These are phyloP conservation scores for Aurinia saxatilis DNA, from an alignment of 345 rosid genomes.

Conservation along the genomic window DNA sequence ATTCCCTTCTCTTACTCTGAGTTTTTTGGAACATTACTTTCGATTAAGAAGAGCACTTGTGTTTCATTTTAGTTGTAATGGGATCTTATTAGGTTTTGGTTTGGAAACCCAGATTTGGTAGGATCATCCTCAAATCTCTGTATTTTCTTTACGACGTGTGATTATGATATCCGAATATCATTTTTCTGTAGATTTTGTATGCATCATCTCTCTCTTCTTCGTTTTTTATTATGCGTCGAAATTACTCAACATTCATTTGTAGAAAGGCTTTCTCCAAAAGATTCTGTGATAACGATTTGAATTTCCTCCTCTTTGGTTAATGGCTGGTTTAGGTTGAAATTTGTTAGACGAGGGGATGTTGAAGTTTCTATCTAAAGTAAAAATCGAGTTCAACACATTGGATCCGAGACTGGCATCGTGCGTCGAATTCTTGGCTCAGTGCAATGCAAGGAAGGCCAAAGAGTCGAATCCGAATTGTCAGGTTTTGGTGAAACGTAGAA, in stretches of 20 bases:
- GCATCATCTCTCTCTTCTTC: background rate
- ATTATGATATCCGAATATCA: background rate
- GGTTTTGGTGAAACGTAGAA: constrained; percentile 75
- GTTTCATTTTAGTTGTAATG: background rate
- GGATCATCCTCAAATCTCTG: background rate
- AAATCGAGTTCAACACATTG: constrained; percentile 72
- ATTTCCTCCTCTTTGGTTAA: background rate
- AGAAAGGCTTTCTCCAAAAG: too few relatives aligned
- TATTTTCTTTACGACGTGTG: background rate
- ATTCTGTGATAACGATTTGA: too few relatives aligned
- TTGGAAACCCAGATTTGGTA: background rate
- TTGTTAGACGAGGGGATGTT: constrained; percentile 40
- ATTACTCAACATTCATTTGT: too few relatives aligned
- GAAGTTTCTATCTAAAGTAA: constrained; percentile 81
- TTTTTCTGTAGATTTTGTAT: background rate
- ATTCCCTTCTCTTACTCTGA: background rate
- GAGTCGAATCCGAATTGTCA: constrained; percentile 87
- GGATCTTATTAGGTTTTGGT: background rate
- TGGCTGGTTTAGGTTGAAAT: background rate
- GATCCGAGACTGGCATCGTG: constrained; percentile 75
- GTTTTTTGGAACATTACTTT: background rate
- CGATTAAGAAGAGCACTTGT: background rate
- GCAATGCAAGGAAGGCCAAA: constrained; percentile 82
- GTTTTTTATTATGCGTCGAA: background rate
- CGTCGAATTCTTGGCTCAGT: constrained; percentile 88